These are phyloP conservation scores for Actinidia chinensis DNA, from an alignment of 179 eudicot genomes.

Conservation along the genomic window DNA sequence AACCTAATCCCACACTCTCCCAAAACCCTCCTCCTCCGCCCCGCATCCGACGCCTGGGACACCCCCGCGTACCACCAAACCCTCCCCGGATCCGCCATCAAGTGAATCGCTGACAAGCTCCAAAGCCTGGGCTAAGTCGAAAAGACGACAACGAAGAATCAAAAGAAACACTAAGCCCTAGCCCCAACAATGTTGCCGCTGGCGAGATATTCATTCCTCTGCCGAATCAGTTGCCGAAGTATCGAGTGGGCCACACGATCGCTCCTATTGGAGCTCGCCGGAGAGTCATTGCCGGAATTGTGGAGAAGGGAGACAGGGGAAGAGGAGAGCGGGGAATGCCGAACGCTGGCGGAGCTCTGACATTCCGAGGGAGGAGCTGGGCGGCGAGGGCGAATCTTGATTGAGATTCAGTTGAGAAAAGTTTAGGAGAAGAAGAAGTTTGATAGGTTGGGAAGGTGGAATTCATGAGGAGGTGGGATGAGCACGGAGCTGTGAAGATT, in stretches of 20 bases:
- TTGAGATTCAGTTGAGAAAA: conserved; percentile 65
- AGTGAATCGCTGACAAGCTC: no score
- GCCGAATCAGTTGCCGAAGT: conserved; percentile 47
- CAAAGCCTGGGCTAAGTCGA: no score
- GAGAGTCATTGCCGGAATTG: conserved; percentile 76
- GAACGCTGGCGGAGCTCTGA: conserved; percentile 72
- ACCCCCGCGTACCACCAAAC: no score
- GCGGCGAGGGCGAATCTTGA: conserved; percentile 58
- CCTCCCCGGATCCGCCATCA: no score
- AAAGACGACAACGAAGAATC: conserved; percentile 30
- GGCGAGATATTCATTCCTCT: conserved; percentile 81
- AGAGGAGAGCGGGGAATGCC: conserved; percentile 38
- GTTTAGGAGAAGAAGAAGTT: conserved; percentile 65
- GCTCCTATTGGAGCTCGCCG: conserved; percentile 86
- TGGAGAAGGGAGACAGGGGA: conserved; percentile 25
- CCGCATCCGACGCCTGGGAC: no score
- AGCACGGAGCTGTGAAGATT: conserved; percentile 68
- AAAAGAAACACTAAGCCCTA: conserved; percentile 2
- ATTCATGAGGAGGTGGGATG: conserved; percentile 95
- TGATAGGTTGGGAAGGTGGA: conserved; percentile 88
- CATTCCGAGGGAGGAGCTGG: conserved; percentile 56
- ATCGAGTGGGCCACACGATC: conserved; percentile 84
- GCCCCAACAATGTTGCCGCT: conserved; percentile 24
- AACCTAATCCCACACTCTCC: no score
- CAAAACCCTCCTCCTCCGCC: no score